These are phyloP conservation scores for Penicillium corylophilum DNA, from an alignment of 2,329 filamentous ascomycete species.

Conservation along the genomic window DNA sequence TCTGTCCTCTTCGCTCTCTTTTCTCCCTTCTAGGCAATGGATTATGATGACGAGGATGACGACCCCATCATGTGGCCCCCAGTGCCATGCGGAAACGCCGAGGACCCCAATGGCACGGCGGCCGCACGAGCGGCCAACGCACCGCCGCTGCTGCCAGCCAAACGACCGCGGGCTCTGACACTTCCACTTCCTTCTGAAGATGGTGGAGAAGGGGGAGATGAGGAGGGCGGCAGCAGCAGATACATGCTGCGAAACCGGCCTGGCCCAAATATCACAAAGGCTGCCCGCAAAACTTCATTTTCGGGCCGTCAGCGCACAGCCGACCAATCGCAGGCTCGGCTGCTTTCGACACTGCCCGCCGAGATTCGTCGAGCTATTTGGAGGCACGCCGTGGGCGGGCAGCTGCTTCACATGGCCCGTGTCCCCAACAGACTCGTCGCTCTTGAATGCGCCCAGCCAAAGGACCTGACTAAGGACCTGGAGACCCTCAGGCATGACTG, in stretches of 20 bases:
- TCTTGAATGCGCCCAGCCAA: not conserved
- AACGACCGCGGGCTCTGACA: not conserved
- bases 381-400: not conserved
- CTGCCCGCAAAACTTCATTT: not conserved
- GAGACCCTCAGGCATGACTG: not conserved
- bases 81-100: not conserved
- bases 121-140: not conserved
- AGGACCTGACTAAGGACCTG: not conserved
- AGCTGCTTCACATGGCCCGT: not conserved
- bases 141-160: not conserved
- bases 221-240: not conserved
- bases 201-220: not conserved
- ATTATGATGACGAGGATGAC: not conserved
- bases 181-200: not conserved
- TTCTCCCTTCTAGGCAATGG: not conserved
- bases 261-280: not conserved
- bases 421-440: not conserved
- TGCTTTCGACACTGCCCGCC: not conserved
- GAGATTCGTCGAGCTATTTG: not conserved
- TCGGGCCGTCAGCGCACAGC: not conserved
- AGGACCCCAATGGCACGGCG: not conserved
- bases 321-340: not conserved
- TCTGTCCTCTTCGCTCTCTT: not conserved
- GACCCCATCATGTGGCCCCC: not conserved
- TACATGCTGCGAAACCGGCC: not conserved